Percentiles rank a stretch among this genome's conserved stretches.
Evolutionary conservation across 495 filamentous ascomycete genomes (phyloP).

Genomic region (Trichoderma gamsii): DNA sequence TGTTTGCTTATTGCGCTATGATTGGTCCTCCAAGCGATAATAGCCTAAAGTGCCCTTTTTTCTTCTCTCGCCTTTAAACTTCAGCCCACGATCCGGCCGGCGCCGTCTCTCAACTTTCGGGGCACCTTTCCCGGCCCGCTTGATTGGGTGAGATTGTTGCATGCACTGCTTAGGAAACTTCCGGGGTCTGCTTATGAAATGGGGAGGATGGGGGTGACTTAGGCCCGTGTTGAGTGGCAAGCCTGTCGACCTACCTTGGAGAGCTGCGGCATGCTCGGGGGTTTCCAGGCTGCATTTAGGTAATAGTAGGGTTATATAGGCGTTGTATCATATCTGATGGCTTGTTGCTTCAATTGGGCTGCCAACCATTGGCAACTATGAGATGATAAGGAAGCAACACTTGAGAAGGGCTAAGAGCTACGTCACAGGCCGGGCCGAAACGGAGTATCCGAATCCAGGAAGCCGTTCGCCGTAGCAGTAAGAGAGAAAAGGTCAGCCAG

Average conservation of each 20-base stretch:
- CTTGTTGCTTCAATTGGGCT: no score
- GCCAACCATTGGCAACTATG: no score
- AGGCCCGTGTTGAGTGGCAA: neutral
- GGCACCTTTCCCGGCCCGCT: neutral
- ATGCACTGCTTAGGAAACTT: constrained; percentile 2
- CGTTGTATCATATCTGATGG: no score
- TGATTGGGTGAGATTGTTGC: constrained; percentile 18
- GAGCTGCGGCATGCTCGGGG: no score
- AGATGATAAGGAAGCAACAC: neutral
- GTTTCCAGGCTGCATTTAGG: no score
- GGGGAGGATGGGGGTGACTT: neutral
- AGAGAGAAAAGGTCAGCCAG: neutral
- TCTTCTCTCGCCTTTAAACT: neutral
- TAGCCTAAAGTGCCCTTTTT: neutral
- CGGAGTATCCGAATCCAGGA: neutral
- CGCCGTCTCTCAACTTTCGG: neutral
- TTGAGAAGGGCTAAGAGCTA: neutral
- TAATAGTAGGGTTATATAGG: no score
- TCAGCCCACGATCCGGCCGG: neutral
- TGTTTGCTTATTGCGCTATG: neutral
- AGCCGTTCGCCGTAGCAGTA: neutral
- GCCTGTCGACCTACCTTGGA: neutral
- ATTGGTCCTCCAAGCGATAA: neutral
- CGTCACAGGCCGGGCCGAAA: constrained; percentile 3
- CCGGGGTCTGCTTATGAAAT: neutral